Conservation (phyloP, 208 protist species). For the Novymonas esmeraldas region DNA sequence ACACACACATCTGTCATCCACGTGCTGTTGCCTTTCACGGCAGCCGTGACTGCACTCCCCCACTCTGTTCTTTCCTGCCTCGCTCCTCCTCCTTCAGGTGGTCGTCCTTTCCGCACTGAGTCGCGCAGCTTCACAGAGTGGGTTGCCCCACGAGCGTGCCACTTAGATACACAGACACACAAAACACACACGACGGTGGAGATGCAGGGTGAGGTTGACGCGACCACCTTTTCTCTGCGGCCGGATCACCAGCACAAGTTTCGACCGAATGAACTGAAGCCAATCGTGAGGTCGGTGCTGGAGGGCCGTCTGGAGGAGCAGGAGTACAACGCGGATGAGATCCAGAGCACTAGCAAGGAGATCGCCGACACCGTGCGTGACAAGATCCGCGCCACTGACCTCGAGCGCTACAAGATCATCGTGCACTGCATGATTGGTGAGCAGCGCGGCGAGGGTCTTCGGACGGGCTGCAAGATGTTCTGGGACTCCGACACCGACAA, state of each 20-base stretch:
- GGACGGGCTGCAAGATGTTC: slow-evolving; percentile 94
- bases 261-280: slow-evolving; percentile 78
- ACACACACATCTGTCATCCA: too few relatives aligned
- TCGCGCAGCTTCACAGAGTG: too few relatives aligned
- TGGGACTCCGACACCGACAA: slow-evolving; percentile 96
- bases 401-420: slow-evolving; percentile 94
- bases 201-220: slow-evolving; percentile 74
- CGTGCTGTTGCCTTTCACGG: too few relatives aligned
- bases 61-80: too few relatives aligned
- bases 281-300: slow-evolving; percentile 78
- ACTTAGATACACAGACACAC: background rate
- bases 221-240: slow-evolving; percentile 85
- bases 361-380: slow-evolving; percentile 92
- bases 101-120: too few relatives aligned
- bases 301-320: slow-evolving; percentile 81
- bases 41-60: too few relatives aligned
- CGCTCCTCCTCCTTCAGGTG: too few relatives aligned
- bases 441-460: slow-evolving; percentile 90
- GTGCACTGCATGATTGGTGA: slow-evolving; percentile 95
- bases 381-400: slow-evolving; percentile 75
- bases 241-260: slow-evolving; percentile 90
- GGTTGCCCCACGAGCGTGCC: too few relatives aligned
- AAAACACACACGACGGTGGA: background rate
- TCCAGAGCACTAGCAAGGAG: slow-evolving; percentile 92
- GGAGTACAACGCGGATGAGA: slow-evolving; percentile 91